Conservation (phyloP, 495 filamentous ascomycete species). For the Diplogelasinospora grovesii region DNA sequence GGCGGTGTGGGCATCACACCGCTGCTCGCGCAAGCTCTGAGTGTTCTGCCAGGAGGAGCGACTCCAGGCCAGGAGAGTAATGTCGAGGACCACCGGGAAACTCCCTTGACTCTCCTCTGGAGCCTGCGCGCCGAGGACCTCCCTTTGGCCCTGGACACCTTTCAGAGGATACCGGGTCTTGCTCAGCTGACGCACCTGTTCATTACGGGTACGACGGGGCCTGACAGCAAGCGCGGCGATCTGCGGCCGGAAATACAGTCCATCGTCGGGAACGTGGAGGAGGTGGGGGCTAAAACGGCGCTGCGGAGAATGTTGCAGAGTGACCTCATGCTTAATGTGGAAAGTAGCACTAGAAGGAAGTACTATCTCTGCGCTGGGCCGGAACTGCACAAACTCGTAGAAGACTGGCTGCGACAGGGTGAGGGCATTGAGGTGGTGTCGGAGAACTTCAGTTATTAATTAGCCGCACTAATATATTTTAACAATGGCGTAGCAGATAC, state of each 20-base stretch:
- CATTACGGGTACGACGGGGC: conserved; percentile 45
- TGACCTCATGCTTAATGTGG: conserved; percentile 42
- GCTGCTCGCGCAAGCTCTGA: conserved; percentile 53
- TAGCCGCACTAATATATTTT: too few species aligned
- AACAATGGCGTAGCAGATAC: too few species aligned
- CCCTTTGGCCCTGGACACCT: conserved; percentile 51
- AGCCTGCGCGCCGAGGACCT: conserved; percentile 55
- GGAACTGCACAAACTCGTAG: conserved; percentile 46
- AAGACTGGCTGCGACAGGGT: conserved; percentile 58
- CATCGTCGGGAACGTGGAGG: conserved; percentile 22
- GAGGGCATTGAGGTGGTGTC: conserved; percentile 55
- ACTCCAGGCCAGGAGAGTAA: conserved; percentile 17
- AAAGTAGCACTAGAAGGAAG: conserved; percentile 33
- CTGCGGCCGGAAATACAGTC: conserved; percentile 11
- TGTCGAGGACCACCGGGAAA: not conserved
- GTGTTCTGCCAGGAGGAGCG: conserved; percentile 22
- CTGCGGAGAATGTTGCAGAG: conserved; percentile 46
- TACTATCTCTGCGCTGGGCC: conserved; percentile 65
- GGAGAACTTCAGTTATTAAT: conserved; percentile 68
- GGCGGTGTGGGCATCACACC: conserved; percentile 80
- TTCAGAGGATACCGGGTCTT: conserved; percentile 47
- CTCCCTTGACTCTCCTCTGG: conserved; percentile 55
- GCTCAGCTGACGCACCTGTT: conserved; percentile 50
- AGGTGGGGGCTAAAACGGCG: conserved; percentile 30
- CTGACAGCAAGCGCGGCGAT: too few species aligned